A percentile compares a stretch with the other conserved stretches of the same genome.
phyloP scores from a whole-genome alignment of 768 basidiomycete species.

The Phanerodontia chrysosporium region DNA sequence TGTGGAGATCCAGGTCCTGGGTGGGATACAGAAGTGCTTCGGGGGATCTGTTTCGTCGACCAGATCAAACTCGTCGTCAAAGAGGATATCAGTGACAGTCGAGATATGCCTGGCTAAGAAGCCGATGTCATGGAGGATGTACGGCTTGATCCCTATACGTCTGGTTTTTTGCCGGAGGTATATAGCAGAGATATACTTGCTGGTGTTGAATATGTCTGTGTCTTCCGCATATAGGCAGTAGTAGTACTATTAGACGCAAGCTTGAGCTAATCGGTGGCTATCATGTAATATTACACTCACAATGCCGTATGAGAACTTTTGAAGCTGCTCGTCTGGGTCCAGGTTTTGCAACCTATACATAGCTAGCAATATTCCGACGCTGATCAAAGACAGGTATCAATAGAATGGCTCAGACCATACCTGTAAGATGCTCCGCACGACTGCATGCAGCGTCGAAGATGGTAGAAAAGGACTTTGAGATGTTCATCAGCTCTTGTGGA shows the following conservation, averaged over 20 bases:
- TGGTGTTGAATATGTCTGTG: too few relatives aligned
- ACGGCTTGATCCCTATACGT: too few relatives aligned
- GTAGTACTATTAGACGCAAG: slow-evolving; percentile 1
- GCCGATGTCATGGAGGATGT: too few relatives aligned
- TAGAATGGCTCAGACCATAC: not conserved
- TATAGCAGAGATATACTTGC: too few relatives aligned
- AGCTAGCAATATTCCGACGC: too few relatives aligned
- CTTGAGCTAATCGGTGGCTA: too few relatives aligned
- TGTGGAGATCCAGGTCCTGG: not conserved
- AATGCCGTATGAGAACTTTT: slow-evolving; percentile 1
- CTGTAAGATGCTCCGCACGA: not conserved
- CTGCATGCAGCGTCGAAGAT: not conserved
- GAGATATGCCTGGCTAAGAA: too few relatives aligned
- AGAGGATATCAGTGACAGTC: not conserved
- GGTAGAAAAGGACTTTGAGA: not conserved
- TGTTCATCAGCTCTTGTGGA: not conserved
- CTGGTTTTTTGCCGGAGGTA: too few relatives aligned
- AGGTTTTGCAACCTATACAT: slow-evolving; percentile 1
- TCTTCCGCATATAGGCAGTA: too few relatives aligned
- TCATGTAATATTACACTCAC: too few relatives aligned
- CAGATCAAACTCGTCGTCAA: not conserved
- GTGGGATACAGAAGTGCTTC: not conserved
- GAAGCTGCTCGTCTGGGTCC: not conserved
- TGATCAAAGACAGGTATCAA: too few relatives aligned
- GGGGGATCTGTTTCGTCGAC: not conserved